These are phyloP conservation scores for Exophiala calicioides DNA, from an alignment of 2,329 filamentous ascomycete genomes.

Conservation along the genomic window DNA sequence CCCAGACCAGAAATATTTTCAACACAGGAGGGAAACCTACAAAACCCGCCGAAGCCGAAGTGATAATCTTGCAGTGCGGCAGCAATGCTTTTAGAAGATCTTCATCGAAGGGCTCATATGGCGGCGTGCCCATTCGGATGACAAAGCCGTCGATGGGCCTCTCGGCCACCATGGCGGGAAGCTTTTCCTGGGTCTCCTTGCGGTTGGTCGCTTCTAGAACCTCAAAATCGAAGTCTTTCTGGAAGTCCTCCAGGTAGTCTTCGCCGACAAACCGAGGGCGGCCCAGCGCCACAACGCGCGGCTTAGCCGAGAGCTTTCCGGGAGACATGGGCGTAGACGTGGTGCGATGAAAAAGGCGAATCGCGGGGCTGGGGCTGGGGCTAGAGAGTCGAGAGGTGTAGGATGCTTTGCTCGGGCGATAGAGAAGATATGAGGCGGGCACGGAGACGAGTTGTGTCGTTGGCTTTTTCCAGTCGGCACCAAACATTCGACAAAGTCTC, in stretches of 20 bases:
- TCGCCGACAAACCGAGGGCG: conserved; percentile 41
- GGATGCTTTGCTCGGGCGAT: too few species aligned
- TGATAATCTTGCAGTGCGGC: conserved; percentile 49
- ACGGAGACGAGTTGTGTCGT: too few species aligned
- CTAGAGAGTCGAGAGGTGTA: too few species aligned
- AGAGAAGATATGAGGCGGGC: too few species aligned
- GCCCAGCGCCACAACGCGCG: conserved; percentile 46
- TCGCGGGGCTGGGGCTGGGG: neutral
- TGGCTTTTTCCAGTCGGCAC: too few species aligned
- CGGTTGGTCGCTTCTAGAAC: conserved; percentile 42
- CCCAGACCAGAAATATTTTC: neutral
- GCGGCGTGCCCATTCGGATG: conserved; percentile 52
- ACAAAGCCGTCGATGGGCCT: conserved; percentile 52
- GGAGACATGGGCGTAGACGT: conserved; percentile 2
- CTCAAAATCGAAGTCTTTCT: conserved; percentile 17
- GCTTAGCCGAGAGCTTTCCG: conserved; percentile 32
- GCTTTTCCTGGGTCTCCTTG: conserved; percentile 37
- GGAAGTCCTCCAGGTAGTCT: conserved; percentile 42
- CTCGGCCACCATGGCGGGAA: conserved; percentile 35
- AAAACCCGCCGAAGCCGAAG: conserved; percentile 42
- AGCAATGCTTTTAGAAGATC: conserved; percentile 44
- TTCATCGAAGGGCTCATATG: conserved; percentile 54
- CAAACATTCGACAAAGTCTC: too few species aligned
- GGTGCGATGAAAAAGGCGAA: neutral
- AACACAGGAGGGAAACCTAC: conserved; percentile 2